Percentiles rank a stretch among this genome's conserved stretches.
Conservation (phyloP, 495 filamentous ascomycete species). For the Staphylotrichum longicolle region DNA sequence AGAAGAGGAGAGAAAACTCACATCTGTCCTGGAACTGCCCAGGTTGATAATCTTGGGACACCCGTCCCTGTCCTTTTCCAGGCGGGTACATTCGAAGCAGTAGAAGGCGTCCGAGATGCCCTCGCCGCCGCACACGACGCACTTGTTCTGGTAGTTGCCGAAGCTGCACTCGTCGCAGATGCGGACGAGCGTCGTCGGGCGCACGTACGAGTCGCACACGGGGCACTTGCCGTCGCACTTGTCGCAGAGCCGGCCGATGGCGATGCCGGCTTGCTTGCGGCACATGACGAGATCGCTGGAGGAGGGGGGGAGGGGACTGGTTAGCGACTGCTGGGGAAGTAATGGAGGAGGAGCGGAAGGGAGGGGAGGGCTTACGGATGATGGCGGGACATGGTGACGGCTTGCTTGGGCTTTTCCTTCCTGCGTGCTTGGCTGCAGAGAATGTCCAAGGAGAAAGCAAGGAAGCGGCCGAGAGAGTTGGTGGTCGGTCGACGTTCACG, state of each 20-base stretch:
- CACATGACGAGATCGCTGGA: conserved; percentile 96
- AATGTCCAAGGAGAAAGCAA: not conserved
- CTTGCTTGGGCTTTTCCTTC: not conserved
- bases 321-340: conserved; percentile 19
- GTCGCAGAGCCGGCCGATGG: conserved; percentile 98
- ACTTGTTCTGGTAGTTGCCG: conserved; percentile 99
- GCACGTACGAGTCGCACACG: conserved; percentile 98
- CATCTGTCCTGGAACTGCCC: conserved; percentile 90
- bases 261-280: conserved; percentile 96
- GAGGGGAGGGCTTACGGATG: conserved; percentile 33
- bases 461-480: not conserved
- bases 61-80: conserved; percentile 96
- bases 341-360: not conserved
- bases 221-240: conserved; percentile 99
- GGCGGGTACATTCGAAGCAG: conserved; percentile 96
- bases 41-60: conserved; percentile 99
- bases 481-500: not conserved
- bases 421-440: not conserved
- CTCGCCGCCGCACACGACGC: conserved; percentile 97
- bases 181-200: conserved; percentile 91
- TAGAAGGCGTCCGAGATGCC: conserved; percentile 99
- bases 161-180: conserved; percentile 99
- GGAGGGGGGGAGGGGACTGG: conserved; percentile 20
- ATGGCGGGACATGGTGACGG: conserved; percentile 37
- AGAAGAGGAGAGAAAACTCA: conserved; percentile 47